Conservation (phyloP, 108 stramenopile genomes). For the Thalassiosira profunda region DNA sequence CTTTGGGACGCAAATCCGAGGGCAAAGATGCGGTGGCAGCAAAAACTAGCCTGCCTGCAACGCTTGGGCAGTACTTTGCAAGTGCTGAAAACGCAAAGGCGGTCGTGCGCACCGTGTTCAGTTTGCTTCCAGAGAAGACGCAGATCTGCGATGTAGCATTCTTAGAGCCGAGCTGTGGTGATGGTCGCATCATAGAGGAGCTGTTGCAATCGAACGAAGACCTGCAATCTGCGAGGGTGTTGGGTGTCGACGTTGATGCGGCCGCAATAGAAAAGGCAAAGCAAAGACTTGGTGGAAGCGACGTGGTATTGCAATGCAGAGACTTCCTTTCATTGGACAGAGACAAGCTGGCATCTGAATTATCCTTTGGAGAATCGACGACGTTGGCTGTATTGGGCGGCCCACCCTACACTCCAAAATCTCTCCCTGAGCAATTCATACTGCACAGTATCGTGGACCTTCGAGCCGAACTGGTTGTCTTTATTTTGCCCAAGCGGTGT, state of each 20-base stretch:
- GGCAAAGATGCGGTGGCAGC: background rate
- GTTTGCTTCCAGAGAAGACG: conserved; percentile 3
- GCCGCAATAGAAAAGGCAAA: conserved; percentile 11
- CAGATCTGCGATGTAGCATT: conserved; percentile 18
- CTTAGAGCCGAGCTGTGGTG: conserved; percentile 40
- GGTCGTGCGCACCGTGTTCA: conserved; percentile 10
- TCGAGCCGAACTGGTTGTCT: conserved; percentile 25
- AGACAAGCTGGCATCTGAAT: background rate
- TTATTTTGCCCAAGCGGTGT: conserved; percentile 27
- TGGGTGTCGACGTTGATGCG: conserved; percentile 34
- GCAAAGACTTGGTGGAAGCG: conserved; percentile 4
- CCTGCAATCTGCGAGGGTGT: background rate
- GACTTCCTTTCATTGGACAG: conserved; percentile 16
- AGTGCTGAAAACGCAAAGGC: conserved; percentile 27
- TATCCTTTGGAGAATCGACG: background rate
- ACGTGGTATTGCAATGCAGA: conserved; percentile 10
- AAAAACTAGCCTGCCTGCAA: conserved; percentile 12
- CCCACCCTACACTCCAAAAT: conserved; percentile 33
- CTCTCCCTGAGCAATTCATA: conserved; percentile 24
- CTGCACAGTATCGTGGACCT: conserved; percentile 22
- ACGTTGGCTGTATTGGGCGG: conserved; percentile 17
- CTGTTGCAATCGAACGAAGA: background rate
- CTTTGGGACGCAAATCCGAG: background rate
- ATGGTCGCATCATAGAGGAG: conserved; percentile 24
- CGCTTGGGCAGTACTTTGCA: conserved; percentile 43